Base-by-base conservation (phyloP, 2,329 filamentous ascomycete species). In the Botrytis paeoniae region DNA sequence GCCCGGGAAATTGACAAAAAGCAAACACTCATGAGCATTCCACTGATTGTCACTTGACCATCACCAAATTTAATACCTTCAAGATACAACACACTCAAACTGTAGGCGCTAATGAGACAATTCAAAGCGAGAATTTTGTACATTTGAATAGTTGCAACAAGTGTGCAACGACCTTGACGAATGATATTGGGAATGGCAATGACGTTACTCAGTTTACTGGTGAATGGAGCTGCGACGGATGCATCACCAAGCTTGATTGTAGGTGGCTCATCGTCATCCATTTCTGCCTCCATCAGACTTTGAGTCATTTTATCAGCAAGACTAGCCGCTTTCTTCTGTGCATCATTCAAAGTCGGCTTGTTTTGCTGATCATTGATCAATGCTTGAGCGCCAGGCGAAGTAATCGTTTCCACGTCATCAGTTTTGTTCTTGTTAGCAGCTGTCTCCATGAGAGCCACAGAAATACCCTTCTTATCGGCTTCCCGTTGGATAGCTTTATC, bases 21-120 rank as follows among this genome's bases (percentile, higher is more conserved):
- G 85, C 96, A 99, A 69, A 99, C 96, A 79, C 95, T 98, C 96
- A 99, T 98, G 82, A 99, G 91, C 93, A 99, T 98, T 78, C 96
- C 96, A 78, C 94, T 98, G 80, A 99, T 98, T 25, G 96, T 99
- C 77, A 98, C 96, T 84, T 99, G 96, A 6, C 95, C 94, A 81
- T 99, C 96, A 73, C 96, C 95, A 81, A 99, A 99, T 85, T 99
- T 99, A 87, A 99, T 99, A 76, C 96, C 96, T 80, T 98, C 95
- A 1, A 99, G 89, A 81, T 99, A 99, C 73, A 99, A 87, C 29
- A 99, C 96, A 82, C 93, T 97, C 81, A 99, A 84, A 83, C 94
- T 97, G 89, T 99, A 99, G 54, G 96, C 96, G 78, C 93, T 97
- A 81, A 99, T 99, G 78, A 99, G 86, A 82, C 96, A 99, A 86